Percentiles rank a stretch among this genome's conserved stretches.
Evolutionary conservation across 1,139 yeast genomes (phyloP).

Genomic region (Yamadazyma pseudoaaseri): DNA sequence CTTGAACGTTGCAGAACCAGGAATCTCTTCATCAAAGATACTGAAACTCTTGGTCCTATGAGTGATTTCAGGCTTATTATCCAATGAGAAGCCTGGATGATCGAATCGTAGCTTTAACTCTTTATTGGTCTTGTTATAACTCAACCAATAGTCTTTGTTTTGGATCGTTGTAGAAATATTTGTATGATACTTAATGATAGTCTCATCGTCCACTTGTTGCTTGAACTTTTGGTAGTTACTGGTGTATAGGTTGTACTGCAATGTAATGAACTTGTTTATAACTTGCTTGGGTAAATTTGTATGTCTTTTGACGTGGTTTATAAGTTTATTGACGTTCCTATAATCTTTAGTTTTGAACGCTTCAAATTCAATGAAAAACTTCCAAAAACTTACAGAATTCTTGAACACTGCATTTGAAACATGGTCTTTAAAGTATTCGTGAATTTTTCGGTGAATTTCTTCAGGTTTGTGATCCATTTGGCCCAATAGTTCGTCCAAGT

Average conservation of each 20-base stretch:
- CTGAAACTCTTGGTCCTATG: constrained; percentile 36
- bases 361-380: constrained; percentile 53
- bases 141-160: constrained; percentile 4
- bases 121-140: constrained; percentile 12
- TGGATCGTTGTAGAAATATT: constrained; percentile 25
- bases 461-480: constrained; percentile 5
- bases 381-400: constrained; percentile 54
- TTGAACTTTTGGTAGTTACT: constrained; percentile 24
- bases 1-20: constrained; percentile 54
- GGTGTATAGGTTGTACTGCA: constrained; percentile 20
- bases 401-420: constrained; percentile 35
- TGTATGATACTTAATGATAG: constrained; percentile 23
- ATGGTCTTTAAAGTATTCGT: constrained; percentile 36
- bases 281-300: constrained; percentile 47
- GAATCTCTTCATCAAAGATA: constrained; percentile 25
- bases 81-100: constrained; percentile 56
- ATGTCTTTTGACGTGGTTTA: constrained; percentile 39
- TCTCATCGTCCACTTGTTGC: constrained; percentile 17
- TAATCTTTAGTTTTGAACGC: constrained; percentile 38
- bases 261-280: constrained; percentile 37
- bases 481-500: constrained; percentile 15
- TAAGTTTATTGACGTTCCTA: constrained; percentile 40
- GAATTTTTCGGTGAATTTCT: not conserved
- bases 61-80: constrained; percentile 55
- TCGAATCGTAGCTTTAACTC: constrained; percentile 46